Percentiles rank a stretch among this genome's conserved stretches.
Conservation (phyloP, 2,329 filamentous ascomycete species). For the Juglanconis juglandina region DNA sequence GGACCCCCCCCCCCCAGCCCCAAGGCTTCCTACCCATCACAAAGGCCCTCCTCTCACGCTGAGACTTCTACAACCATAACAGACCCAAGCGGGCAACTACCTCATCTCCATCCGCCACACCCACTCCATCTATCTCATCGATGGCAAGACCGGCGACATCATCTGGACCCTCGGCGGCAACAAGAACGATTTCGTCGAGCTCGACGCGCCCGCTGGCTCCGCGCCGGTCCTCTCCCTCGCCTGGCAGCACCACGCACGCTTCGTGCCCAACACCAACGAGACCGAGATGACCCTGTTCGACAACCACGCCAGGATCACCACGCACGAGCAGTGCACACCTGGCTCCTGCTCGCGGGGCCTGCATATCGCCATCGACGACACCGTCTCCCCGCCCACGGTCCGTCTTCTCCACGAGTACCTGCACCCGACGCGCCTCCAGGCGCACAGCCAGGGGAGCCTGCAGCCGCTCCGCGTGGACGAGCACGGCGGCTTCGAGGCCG, state of each 20-base stretch:
- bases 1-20: too few relatives aligned
- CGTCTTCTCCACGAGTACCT: conserved; percentile 35
- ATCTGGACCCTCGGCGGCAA: conserved; percentile 51
- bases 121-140: conserved; percentile 44
- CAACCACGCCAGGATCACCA: conserved; percentile 37
- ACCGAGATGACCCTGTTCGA: conserved; percentile 40
- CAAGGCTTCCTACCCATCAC: too few relatives aligned
- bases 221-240: conserved; percentile 22
- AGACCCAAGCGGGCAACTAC: conserved; percentile 42
- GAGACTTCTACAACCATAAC: neutral
- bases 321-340: conserved; percentile 15
- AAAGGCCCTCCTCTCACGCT: neutral
- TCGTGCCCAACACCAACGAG: conserved; percentile 29
- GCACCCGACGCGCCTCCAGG: conserved; percentile 33
- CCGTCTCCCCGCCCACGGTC: conserved; percentile 36
- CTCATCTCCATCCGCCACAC: conserved; percentile 50
- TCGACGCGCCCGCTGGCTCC: neutral
- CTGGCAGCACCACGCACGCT: conserved; percentile 48
- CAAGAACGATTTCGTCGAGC: conserved; percentile 39
- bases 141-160: conserved; percentile 44
- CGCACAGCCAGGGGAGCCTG: conserved; percentile 37
- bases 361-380: conserved; percentile 35
- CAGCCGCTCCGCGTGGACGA: conserved; percentile 28
- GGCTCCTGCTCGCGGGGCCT: conserved; percentile 33
- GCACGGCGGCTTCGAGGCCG: conserved; percentile 24